Conservation (phyloP, 345 rosid species). For the Hevea brasiliensis region DNA sequence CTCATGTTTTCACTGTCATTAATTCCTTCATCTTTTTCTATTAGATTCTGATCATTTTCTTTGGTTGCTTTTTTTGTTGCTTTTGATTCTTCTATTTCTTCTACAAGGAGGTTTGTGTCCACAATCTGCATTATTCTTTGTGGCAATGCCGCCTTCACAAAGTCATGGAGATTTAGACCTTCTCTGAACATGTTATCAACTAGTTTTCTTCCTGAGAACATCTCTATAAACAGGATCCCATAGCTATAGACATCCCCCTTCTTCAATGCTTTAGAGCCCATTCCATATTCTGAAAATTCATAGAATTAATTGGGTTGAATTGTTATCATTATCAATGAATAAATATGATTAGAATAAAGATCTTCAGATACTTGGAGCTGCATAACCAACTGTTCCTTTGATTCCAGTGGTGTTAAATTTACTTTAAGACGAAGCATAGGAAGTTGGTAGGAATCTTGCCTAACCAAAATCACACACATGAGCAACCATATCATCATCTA, state of each 20-base stretch:
- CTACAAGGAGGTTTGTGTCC: conserved; percentile 5
- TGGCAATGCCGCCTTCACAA: neutral
- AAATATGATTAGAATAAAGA: too few relatives aligned
- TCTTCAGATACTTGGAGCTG: conserved; percentile 18
- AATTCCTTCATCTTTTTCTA: neutral
- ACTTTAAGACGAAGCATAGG: neutral
- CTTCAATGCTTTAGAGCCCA: conserved; percentile 3
- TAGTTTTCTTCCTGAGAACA: conserved; percentile 17
- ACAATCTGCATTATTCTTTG: conserved; percentile 2
- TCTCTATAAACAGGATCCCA: conserved; percentile 13
- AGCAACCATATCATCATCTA: conserved; percentile 18
- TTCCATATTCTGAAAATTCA: conserved; percentile 19
- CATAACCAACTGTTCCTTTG: conserved; percentile 26
- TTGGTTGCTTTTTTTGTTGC: too few relatives aligned
- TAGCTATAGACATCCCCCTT: conserved; percentile 18
- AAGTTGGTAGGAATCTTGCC: conserved; percentile 12
- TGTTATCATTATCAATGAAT: too few relatives aligned
- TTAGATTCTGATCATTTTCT: neutral
- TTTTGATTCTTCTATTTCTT: neutral
- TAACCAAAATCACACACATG: conserved; percentile 22
- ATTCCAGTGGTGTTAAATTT: conserved; percentile 9
- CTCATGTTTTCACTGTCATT: too few relatives aligned
- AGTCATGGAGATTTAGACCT: conserved; percentile 8
- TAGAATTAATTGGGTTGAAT: too few relatives aligned
- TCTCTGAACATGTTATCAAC: conserved; percentile 8